These are phyloP conservation scores for Clavispora santaluciae DNA, from an alignment of 805 yeast genomes.

Conservation along the genomic window DNA sequence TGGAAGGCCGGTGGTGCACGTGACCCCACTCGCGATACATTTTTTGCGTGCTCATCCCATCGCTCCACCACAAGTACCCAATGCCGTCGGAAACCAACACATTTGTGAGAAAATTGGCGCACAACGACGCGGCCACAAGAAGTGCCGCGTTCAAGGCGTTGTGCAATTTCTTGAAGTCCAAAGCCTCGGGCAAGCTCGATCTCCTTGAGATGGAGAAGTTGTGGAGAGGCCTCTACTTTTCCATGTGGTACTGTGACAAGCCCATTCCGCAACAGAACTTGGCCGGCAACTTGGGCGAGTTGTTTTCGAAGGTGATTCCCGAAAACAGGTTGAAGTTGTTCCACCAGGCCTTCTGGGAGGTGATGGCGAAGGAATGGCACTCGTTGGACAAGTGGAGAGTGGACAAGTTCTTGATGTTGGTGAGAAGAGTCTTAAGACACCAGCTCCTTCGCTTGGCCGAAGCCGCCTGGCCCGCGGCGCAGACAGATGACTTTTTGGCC, in stretches of 20 bases:
- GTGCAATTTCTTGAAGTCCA: conserved; percentile 48
- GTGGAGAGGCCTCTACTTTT: conserved; percentile 93
- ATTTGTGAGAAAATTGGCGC: conserved; percentile 78
- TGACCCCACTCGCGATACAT: neutral
- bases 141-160: conserved; percentile 67
- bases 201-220: conserved; percentile 67
- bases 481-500: conserved; percentile 42
- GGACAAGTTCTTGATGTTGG: conserved; percentile 78
- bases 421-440: conserved; percentile 70
- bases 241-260: conserved; percentile 96
- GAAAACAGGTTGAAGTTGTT: conserved; percentile 44
- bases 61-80: neutral
- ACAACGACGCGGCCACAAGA: conserved; percentile 73
- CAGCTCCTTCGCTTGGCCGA: conserved; percentile 52
- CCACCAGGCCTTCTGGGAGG: conserved; percentile 73
- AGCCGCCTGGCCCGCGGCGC: conserved; percentile 46
- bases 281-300: conserved; percentile 66
- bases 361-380: conserved; percentile 79
- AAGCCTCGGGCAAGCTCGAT: conserved; percentile 35
- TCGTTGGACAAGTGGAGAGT: conserved; percentile 78
- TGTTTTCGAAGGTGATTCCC: conserved; percentile 42
- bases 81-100: conserved; percentile 33
- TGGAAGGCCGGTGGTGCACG: neutral
- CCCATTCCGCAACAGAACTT: conserved; percentile 87
- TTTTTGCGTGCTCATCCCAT: neutral